These are phyloP conservation scores for Stramenopiles sp. DNA, from an alignment of 352 stramenopile species.

Conservation along the genomic window DNA sequence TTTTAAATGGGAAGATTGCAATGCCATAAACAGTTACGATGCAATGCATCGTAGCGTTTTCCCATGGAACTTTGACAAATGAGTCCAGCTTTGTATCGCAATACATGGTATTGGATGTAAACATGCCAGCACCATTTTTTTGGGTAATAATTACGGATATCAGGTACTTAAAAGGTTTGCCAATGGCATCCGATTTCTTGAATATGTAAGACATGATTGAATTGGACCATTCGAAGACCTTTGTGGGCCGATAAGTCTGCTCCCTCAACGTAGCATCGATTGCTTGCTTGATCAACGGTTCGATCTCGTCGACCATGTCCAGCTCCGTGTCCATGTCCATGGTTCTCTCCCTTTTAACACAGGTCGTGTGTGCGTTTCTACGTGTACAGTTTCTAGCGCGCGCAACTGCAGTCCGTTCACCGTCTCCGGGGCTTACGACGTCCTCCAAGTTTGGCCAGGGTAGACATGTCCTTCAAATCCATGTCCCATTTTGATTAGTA, in stretches of 20 bases:
- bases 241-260: slow-evolving; percentile 34
- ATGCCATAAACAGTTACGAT: slow-evolving; percentile 39
- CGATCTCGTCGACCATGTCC: slow-evolving; percentile 36
- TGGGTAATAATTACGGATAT: slow-evolving; percentile 46
- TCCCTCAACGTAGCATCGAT: slow-evolving; percentile 36
- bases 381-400: too few species aligned
- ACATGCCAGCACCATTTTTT: slow-evolving; percentile 39
- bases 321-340: too few species aligned
- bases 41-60: slow-evolving; percentile 43
- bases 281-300: slow-evolving; percentile 35
- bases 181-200: slow-evolving; percentile 39
- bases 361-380: too few species aligned
- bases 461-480: too few species aligned
- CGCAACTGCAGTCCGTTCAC: too few species aligned
- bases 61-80: slow-evolving; percentile 27
- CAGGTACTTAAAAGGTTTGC: slow-evolving; percentile 43
- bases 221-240: slow-evolving; percentile 39
- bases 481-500: too few species aligned
- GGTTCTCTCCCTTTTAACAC: too few species aligned
- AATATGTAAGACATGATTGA: slow-evolving; percentile 36
- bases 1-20: slow-evolving; percentile 17
- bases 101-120: slow-evolving; percentile 32
- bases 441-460: too few species aligned
- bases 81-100: slow-evolving; percentile 30
- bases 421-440: too few species aligned